Evolutionary conservation across 208 protist species (phyloP), one percentile per base, ranked within the genome.

Genomic region (Lotmaria passim): DNA sequence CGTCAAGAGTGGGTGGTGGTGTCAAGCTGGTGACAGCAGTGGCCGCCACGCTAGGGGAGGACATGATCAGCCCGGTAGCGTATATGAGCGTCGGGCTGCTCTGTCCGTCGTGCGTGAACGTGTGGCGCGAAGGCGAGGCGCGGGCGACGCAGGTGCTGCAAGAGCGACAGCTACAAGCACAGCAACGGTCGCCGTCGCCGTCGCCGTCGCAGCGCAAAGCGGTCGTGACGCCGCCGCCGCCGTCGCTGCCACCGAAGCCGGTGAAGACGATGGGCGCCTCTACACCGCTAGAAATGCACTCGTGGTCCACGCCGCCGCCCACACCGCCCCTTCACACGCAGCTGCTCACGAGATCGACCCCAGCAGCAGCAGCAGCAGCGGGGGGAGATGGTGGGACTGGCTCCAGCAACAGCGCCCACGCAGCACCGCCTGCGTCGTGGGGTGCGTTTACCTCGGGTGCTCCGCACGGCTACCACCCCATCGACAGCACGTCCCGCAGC

Each of bases 371-470:
- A 46, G 23, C 55, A 46, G 8, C 6, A 11, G 7, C 33, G 12
- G 17, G 2, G 21, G 17, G 3, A 33, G 48, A 17, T 21, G 69
- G 17, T 47, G 57, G 38, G 7, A 23, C 8, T 39, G 28, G 30
- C 41, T n/a, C 3, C 53, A 30, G 7, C 30, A 17, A n/a, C 30
- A 5, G 28, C 10, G 24, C n/a, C n/a, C n/a, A n/a, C 17, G 34
- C 3, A 11, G 43, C 47, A 14, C 38, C 41, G 38, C 17, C 33
- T 19, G 44, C 51, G 3, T 34, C 43, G 8, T 77, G 59, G 64
- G 47, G 72, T 14, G 44, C 61, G 31, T 86, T 86, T 47, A 81
- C 76, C 17, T 83, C 77, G 36, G 81, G 81, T 19, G 77, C 41
- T 5, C 81, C 81, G 19, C 66, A 66, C 19, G 81, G 63, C n/a